A percentile compares a stretch with the other conserved stretches of the same genome.
Conservation (phyloP, 106 monocot genomes). For the Ottelia alismoides region DNA sequence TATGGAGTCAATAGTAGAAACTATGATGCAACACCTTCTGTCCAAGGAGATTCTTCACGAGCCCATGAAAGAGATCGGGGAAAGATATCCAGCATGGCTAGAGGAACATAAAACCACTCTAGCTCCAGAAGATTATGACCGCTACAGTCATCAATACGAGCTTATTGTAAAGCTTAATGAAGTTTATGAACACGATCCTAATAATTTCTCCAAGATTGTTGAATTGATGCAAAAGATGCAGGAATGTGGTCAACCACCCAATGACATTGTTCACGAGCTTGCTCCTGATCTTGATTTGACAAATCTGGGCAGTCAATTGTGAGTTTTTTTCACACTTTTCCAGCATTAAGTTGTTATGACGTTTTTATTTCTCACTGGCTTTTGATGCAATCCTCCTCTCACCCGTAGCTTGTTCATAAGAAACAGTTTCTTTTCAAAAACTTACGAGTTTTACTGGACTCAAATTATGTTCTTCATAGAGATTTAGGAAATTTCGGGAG, state of each 20-base stretch:
- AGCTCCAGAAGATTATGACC: slow-evolving; percentile 49
- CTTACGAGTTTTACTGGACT: no score
- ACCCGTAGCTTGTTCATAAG: no score
- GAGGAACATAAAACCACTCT: slow-evolving; percentile 52
- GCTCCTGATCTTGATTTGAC: slow-evolving; percentile 81
- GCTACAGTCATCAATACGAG: slow-evolving; percentile 56
- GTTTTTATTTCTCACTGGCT: no score
- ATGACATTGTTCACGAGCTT: slow-evolving; percentile 76
- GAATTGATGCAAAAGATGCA: slow-evolving; percentile 97
- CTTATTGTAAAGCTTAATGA: slow-evolving; percentile 72
- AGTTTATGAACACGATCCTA: slow-evolving; percentile 71
- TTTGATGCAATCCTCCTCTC: no score
- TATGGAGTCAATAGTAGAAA: slow-evolving; percentile 91
- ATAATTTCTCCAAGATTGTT: slow-evolving; percentile 68
- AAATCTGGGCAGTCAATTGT: slow-evolving; percentile 56
- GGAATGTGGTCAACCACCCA: slow-evolving; percentile 92
- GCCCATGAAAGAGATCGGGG: slow-evolving; percentile 89
- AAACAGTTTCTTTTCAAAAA: no score
- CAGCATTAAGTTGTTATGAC: no score
- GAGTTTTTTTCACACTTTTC: slow-evolving; percentile 28
- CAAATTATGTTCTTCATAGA: no score
- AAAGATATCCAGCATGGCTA: slow-evolving; percentile 88
- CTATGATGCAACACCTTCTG: slow-evolving; percentile 89
- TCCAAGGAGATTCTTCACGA: slow-evolving; percentile 95
- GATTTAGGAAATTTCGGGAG: no score